Percentiles rank a stretch among this genome's conserved stretches.
phyloP scores from a whole-genome alignment of 2,329 filamentous ascomycete genomes.

The Exophiala dermatitidis region DNA sequence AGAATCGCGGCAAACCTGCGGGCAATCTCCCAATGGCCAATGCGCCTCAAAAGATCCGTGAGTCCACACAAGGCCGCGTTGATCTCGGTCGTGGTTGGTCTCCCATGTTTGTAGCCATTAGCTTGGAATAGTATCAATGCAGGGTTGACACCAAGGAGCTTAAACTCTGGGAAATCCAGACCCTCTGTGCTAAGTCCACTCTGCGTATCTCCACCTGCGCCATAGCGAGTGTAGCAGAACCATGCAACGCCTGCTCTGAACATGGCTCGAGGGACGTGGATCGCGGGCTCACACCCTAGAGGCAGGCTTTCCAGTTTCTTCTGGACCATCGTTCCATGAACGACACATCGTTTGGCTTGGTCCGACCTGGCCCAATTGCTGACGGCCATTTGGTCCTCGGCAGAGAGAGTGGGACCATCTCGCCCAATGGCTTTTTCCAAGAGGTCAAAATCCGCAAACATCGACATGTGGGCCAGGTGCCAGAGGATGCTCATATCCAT shows the following conservation, averaged over 20 bases:
- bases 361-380: conserved; percentile 27
- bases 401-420: conserved; percentile 24
- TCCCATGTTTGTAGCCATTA: conserved; percentile 22
- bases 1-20: conserved; percentile 27
- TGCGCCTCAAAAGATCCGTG: conserved; percentile 27
- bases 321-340: conserved; percentile 26
- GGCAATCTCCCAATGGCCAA: conserved; percentile 30
- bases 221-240: conserved; percentile 27
- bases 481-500: conserved; percentile 29
- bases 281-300: conserved; percentile 25
- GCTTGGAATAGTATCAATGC: conserved; percentile 20
- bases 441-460: conserved; percentile 29
- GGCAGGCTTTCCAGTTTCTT: conserved; percentile 25
- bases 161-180: conserved; percentile 28
- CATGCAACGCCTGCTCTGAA: conserved; percentile 25
- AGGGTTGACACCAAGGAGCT: conserved; percentile 25
- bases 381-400: conserved; percentile 16
- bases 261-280: conserved; percentile 27
- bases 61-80: conserved; percentile 27
- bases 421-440: conserved; percentile 29
- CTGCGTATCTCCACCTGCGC: conserved; percentile 8
- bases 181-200: conserved; percentile 6
- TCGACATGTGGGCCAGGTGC: conserved; percentile 29
- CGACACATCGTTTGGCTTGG: conserved; percentile 24
- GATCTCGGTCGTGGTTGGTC: conserved; percentile 23